phyloP scores from a whole-genome alignment of 305 asterid genomes.

The Lippia alba region DNA sequence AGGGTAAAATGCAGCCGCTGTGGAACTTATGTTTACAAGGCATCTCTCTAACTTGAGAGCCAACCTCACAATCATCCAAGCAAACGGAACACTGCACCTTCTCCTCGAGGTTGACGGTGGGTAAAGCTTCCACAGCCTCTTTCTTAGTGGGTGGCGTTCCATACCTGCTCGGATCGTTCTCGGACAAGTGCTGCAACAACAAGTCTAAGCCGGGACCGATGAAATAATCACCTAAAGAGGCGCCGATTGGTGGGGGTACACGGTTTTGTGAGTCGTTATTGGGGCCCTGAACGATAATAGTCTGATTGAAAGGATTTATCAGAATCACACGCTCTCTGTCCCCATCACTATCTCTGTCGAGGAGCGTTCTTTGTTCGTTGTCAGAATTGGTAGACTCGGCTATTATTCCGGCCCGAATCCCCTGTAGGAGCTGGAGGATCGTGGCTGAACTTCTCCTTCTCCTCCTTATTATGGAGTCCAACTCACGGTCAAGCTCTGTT shows the following conservation, averaged over 20 bases:
- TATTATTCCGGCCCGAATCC: conserved; percentile 58
- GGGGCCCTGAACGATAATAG: conserved; percentile 60
- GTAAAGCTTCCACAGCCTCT: conserved; percentile 76
- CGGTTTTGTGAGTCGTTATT: conserved; percentile 45
- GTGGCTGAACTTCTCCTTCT: conserved; percentile 72
- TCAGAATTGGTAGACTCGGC: conserved; percentile 6
- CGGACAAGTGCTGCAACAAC: conserved; percentile 81
- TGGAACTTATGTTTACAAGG: conserved; percentile 91
- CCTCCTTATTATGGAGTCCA: conserved; percentile 57
- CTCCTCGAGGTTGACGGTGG: conserved; percentile 55
- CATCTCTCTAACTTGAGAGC: conserved; percentile 70
- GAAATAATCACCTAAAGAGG: conserved; percentile 74
- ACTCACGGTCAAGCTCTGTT: conserved; percentile 56
- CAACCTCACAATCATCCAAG: conserved; percentile 78
- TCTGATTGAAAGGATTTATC: conserved; percentile 75
- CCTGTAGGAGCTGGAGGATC: conserved; percentile 75
- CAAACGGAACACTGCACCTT: conserved; percentile 70
- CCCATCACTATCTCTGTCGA: conserved; percentile 28
- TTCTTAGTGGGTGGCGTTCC: conserved; percentile 88
- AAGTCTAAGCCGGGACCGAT: conserved; percentile 76
- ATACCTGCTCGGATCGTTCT: conserved; percentile 76
- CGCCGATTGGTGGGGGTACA: conserved; percentile 44
- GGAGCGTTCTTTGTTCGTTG: conserved; percentile 20
- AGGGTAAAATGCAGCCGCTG: conserved; percentile 69
- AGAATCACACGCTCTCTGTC: conserved; percentile 61